Percentiles rank a stretch among this genome's conserved stretches.
These are phyloP conservation scores for Curvularia sp. DNA, from an alignment of 2,329 filamentous ascomycete species.

Conservation along the genomic window DNA sequence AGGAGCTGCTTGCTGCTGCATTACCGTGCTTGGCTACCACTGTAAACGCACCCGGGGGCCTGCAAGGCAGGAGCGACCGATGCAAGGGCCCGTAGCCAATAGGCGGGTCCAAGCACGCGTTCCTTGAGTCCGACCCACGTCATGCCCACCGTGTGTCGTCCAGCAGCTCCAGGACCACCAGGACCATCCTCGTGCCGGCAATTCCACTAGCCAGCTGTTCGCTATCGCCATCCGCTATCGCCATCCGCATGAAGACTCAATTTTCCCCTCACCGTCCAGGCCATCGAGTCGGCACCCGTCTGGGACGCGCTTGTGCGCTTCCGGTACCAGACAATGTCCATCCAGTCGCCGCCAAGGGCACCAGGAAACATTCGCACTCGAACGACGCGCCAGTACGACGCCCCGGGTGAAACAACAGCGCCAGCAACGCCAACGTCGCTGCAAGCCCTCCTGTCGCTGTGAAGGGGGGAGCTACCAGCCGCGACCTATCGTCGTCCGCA, in stretches of 20 bases:
- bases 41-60: constrained; percentile 10
- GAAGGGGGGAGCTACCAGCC: constrained; percentile 7
- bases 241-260: constrained; percentile 9
- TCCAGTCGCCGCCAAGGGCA: background rate
- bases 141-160: constrained; percentile 18
- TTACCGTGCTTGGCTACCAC: constrained; percentile 23
- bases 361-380: background rate
- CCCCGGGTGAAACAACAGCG: constrained; percentile 24
- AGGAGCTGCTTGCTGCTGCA: constrained; percentile 9
- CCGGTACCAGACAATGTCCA: background rate
- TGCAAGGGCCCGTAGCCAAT: constrained; percentile 36
- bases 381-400: constrained; percentile 20
- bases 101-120: constrained; percentile 24
- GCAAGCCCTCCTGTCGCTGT: constrained; percentile 1
- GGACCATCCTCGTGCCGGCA: constrained; percentile 30
- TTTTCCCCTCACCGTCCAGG: constrained; percentile 3
- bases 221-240: constrained; percentile 14
- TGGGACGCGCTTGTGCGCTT: background rate
- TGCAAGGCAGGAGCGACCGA: constrained; percentile 41
- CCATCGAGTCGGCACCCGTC: background rate
- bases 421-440: constrained; percentile 13
- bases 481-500: constrained; percentile 17
- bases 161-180: constrained; percentile 24
- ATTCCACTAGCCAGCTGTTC: constrained; percentile 35
- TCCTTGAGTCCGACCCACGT: constrained; percentile 29